Evolutionary conservation across 2,329 filamentous ascomycete species (phyloP), one percentile per base, ranked within the genome.

Genomic region (Acarospora socialis): DNA sequence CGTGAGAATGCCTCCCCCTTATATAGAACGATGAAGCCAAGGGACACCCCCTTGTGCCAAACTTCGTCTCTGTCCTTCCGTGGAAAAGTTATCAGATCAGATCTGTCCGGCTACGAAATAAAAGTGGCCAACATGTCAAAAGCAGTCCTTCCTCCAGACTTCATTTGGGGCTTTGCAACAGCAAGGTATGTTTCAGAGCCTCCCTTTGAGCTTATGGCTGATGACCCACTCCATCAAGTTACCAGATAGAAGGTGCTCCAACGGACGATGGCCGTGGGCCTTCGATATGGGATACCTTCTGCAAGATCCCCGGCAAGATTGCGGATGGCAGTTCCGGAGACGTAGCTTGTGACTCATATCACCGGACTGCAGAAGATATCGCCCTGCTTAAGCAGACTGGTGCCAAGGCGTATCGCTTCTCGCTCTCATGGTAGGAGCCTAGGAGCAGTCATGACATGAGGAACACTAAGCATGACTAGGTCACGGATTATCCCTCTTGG

Each of bases 251-350:
- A 62, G 83, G 83, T 36, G 74, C 73, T 28, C 63, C 68, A 22
- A 63, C 77, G 28, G 70, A 77, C 49, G 82, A 87, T 51, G 83
- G 82, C 42, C 79, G 82, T 42, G 78, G 71, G 14, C 75, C 81
- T 33, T 82, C 78, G 39, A 90, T 92, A 54, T 92, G 83, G 83
- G 83, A 92, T 57, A 77, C 70, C n/a, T 92, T 92, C 61, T 86
- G 79, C 58, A 70, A 70, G 40, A 77, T 73, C 33, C 74, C 78
- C 5, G 81, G 81, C 47, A 92, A 90, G 59, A 84, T 90, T 47
- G 81, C 81, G 34, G 79, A 81, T 46, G 77, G 73, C 36, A 74
- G 67, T 44, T 77, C 73, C 25, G 83, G 83, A 32, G 75, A 72
- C 31, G 69, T 81, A 25, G 82, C 83, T 21, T 92, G 83, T 59